A percentile compares a stretch with the other conserved stretches of the same genome.
phyloP scores from a whole-genome alignment of 2,329 filamentous ascomycete genomes.

The Beauveria bassiana region DNA sequence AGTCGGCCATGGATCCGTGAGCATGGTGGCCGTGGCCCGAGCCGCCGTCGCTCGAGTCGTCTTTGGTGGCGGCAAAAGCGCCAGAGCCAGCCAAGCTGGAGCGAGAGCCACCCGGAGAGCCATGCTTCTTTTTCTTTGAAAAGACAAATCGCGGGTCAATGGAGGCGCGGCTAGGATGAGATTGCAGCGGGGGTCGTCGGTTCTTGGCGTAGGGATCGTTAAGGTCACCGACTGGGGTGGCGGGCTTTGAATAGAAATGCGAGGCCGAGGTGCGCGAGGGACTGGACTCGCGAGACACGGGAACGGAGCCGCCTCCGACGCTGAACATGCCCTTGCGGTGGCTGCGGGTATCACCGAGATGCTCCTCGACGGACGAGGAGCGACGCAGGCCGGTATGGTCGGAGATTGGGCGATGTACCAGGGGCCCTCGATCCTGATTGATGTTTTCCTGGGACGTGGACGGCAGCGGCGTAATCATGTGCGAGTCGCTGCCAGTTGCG shows the following conservation, averaged over 20 bases:
- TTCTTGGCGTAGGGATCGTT: slow-evolving; percentile 85
- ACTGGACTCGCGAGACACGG: slow-evolving; percentile 53
- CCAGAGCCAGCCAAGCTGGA: slow-evolving; percentile 42
- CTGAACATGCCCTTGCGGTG: slow-evolving; percentile 51
- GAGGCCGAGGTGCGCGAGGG: slow-evolving; percentile 57
- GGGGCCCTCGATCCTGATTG: slow-evolving; percentile 31
- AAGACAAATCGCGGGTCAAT: slow-evolving; percentile 84
- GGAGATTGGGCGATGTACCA: slow-evolving; percentile 35
- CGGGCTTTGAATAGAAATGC: slow-evolving; percentile 61
- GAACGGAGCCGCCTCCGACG: slow-evolving; percentile 44
- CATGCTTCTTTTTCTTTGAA: slow-evolving; percentile 60
- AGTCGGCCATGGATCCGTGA: slow-evolving; percentile 81
- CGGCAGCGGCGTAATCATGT: slow-evolving; percentile 64
- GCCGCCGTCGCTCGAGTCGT: slow-evolving; percentile 26
- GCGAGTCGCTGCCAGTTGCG: slow-evolving; percentile 30
- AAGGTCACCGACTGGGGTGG: slow-evolving; percentile 69
- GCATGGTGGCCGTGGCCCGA: slow-evolving; percentile 18
- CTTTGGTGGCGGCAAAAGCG: slow-evolving; percentile 25
- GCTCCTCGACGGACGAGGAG: slow-evolving; percentile 32
- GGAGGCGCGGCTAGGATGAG: slow-evolving; percentile 50
- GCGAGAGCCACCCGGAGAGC: slow-evolving; percentile 46
- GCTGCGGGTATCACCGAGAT: slow-evolving; percentile 23
- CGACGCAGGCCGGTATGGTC: slow-evolving; percentile 34
- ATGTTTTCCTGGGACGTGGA: slow-evolving; percentile 47
- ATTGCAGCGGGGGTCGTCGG: slow-evolving; percentile 63